These are phyloP conservation scores for Aspergillus versicolor DNA, from an alignment of 2,329 filamentous ascomycete species.

Conservation along the genomic window DNA sequence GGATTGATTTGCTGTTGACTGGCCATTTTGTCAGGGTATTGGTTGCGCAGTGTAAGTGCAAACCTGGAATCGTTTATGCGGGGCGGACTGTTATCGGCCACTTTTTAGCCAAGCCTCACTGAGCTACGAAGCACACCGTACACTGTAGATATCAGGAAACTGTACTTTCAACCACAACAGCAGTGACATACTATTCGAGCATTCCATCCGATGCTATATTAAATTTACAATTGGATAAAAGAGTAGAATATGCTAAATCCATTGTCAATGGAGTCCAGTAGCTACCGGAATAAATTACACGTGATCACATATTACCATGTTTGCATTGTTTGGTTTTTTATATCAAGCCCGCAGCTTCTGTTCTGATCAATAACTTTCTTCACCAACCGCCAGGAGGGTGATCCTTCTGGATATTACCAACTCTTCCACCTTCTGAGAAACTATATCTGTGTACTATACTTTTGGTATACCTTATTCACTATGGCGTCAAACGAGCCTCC, in stretches of 20 bases:
- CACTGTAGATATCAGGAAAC: neutral
- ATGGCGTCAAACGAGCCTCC: constrained; percentile 41
- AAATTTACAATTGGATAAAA: neutral
- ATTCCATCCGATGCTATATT: neutral
- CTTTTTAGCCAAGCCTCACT: constrained; percentile 4
- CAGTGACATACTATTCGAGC: neutral
- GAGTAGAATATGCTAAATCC: neutral
- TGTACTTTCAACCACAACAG: neutral
- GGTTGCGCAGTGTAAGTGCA: constrained; percentile 22
- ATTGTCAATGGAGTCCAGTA: neutral
- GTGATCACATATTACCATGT: constrained; percentile 23
- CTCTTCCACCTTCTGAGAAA: neutral
- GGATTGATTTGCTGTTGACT: constrained; percentile 41
- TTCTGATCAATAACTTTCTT: constrained; percentile 5
- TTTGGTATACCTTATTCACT: neutral
- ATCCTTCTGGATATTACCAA: neutral
- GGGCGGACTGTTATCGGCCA: constrained; percentile 26
- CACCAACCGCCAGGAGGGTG: constrained; percentile 10
- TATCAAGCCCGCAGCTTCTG: neutral
- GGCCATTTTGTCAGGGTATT: constrained; percentile 32
- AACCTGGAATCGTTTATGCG: constrained; percentile 32
- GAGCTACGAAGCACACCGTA: neutral
- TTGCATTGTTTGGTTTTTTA: constrained; percentile 30
- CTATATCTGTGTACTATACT: neutral
- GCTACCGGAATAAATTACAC: constrained; percentile 13